Conservation (phyloP, 176 grass and related monocot genomes). For the Juncus inflexus region DNA sequence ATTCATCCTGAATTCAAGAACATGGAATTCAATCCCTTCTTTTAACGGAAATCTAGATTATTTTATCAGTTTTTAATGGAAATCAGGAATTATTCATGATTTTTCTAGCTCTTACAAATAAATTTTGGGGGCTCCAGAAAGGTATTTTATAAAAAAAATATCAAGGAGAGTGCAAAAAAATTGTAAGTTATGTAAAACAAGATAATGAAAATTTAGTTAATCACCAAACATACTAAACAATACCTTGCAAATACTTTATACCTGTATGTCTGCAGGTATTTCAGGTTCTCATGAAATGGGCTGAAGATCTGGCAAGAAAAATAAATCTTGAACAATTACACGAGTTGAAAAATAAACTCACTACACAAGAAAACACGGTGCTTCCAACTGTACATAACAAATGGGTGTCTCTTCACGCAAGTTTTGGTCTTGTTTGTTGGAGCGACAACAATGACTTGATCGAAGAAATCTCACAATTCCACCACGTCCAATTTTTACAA, state of each 20-base stretch:
- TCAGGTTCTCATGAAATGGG: constrained; percentile 38
- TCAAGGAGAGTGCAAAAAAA: too few relatives aligned
- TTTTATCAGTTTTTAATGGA: too few relatives aligned
- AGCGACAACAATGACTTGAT: constrained; percentile 31
- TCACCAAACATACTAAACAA: not conserved
- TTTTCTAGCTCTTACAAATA: too few relatives aligned
- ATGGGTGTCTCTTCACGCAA: constrained; percentile 46
- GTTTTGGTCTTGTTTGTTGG: constrained; percentile 42
- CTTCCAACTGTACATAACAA: constrained; percentile 41
- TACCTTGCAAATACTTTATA: not conserved
- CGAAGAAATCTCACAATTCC: constrained; percentile 27
- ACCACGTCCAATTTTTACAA: constrained; percentile 30
- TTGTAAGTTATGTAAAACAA: too few relatives aligned
- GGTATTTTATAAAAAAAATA: too few relatives aligned
- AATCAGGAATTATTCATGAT: too few relatives aligned
- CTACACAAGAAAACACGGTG: constrained; percentile 31
- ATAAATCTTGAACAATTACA: constrained; percentile 30
- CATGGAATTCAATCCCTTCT: too few relatives aligned
- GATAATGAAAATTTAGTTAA: constrained; percentile 19
- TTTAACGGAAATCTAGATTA: too few relatives aligned
- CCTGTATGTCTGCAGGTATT: constrained; percentile 21
- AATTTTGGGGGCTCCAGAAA: too few relatives aligned
- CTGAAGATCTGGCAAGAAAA: constrained; percentile 36
- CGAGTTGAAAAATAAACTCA: constrained; percentile 31
- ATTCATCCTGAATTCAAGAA: too few relatives aligned